Evolutionary conservation across 352 stramenopile species (phyloP), one percentile per base, ranked within the genome.

Genomic region (Pythium aristosporum): DNA sequence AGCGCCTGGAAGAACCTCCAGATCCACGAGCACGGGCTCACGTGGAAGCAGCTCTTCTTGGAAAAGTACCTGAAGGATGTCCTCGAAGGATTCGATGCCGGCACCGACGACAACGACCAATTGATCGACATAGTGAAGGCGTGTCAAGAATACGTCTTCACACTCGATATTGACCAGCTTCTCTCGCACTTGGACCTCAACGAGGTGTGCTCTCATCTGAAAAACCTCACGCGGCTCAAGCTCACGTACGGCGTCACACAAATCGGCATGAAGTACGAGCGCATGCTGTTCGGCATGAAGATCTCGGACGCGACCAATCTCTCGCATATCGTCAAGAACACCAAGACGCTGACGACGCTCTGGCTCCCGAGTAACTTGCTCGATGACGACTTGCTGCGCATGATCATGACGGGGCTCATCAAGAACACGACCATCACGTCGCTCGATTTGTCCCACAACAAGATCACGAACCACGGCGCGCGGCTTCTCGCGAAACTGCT

Each of bases 261-360:
- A 47, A 89, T 97, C 52, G 91, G 92, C 25, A 98, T 98, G 92
- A 94, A 97, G 68, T 98, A 97, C 65, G 91, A 98, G 57, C 88
- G 93, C 10, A 94, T 96, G 78, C 71, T 98, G 13, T 97, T 98
- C 57, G 94, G 94, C 8, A 98, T 98, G 92, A 98, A 98, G 68
- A 97, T 98, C 49, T 96, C 85, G 5, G 92, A 98, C 65, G 91
- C 92, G 0, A 96, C 80, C 8, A 96, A 83, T 42, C 71, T 98
- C 5, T 93, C 91, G 11, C 91, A 97, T 49, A 79, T 87, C 34
- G 80, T 97, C 37, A 94, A 96, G 65, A 63, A 74, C 28, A 89
- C 88, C 9, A 80, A 73, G 43, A 95, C 80, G 30, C 72, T 98
- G n/a, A 97, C 92, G 28, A 91, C 87, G n/a, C 69, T 98, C 2